Base-by-base conservation (phyloP, 192 early-diverging fungal genomes). In the Ramicandelaber brevisporus region DNA sequence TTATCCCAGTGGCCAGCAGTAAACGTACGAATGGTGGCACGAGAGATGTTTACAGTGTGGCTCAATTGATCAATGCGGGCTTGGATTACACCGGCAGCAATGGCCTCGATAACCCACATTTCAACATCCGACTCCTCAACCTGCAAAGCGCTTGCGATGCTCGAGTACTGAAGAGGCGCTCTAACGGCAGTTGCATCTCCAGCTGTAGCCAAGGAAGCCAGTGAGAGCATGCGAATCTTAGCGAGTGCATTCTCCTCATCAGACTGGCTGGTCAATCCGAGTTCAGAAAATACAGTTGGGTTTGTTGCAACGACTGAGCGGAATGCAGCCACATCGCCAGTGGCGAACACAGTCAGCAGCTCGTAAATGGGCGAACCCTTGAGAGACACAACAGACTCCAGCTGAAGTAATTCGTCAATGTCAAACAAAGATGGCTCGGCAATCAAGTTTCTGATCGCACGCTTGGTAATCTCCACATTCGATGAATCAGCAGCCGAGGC, bases 101-200 rank as follows among this genome's bases (percentile, higher is more conserved):
- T 86, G 6, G 69, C 80, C 43, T 86, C 78, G 46, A 96, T 90
- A 12, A 85, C 67, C 84, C 85, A 96, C 59, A 85, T 47, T 60
- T 96, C 89, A 6, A 96, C 84, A 17, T 88, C 79, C 10, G 56
- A 61, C 31, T 65, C 66, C 8, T 59, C 48, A 29, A 96, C 65
- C 29, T 65, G 65, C 17, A 96, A 57, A 2, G 67, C 70, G 29
- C 57, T 47, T 22, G 77, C 64, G 28, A 96, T 68, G n/a, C 57
- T 46, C 28, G 40, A 32, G 46, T 86, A 89, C 21, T 67, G 48
- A n/a, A n/a, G n/a, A n/a, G n/a, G n/a, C n/a, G n/a, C n/a, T n/a
- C n/a, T n/a, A 41, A 96, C 53, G 28, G 63, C 63, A 20, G 67
- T 44, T 16, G 56, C 50, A 21, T 85, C 50, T 31, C 71, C 58